phyloP scores from a whole-genome alignment of 306 rosid genomes.

The Morella rubra region DNA sequence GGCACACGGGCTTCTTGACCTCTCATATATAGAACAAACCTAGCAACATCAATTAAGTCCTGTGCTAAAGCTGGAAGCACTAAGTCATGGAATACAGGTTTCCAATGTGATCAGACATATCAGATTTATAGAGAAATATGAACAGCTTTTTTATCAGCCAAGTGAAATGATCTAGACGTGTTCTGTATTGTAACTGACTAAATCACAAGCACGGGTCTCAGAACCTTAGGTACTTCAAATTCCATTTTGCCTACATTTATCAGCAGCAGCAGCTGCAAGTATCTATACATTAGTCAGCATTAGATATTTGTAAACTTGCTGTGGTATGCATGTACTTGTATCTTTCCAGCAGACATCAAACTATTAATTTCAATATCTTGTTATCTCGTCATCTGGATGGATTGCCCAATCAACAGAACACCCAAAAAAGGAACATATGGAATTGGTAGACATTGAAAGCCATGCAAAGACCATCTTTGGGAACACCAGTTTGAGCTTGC shows the following conservation, averaged over 20 bases:
- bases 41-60: not conserved
- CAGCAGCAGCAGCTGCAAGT: too few relatives aligned
- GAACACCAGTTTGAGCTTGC: slow-evolving; percentile 2
- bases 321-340: not conserved
- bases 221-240: not conserved
- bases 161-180: not conserved
- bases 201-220: not conserved
- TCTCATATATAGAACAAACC: not conserved
- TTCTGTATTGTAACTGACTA: not conserved
- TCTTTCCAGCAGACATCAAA: not conserved
- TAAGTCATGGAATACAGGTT: not conserved
- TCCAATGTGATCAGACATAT: not conserved
- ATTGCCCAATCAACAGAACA: not conserved
- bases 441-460: not conserved
- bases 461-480: not conserved
- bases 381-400: too few relatives aligned
- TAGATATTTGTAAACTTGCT: not conserved
- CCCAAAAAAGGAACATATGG: not conserved
- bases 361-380: too few relatives aligned
- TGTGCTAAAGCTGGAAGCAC: not conserved
- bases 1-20: not conserved
- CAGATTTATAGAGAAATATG: not conserved
- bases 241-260: not conserved
- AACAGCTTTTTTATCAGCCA: not conserved
- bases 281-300: not conserved